phyloP scores from a whole-genome alignment of 1,139 yeast species.

The Nakaseomyces nivariensis region DNA sequence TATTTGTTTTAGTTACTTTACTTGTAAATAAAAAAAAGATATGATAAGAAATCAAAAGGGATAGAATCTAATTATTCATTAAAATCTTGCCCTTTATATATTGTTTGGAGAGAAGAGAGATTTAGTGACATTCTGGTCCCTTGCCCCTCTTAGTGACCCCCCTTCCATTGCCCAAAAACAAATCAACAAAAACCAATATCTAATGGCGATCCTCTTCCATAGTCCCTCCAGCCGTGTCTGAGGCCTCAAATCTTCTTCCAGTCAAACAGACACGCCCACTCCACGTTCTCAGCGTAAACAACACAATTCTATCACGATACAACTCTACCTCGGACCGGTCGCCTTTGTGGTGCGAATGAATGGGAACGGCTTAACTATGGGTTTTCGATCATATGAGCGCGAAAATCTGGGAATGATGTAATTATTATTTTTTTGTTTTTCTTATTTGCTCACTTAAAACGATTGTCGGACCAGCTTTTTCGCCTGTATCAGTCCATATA shows the following conservation, averaged over 20 bases:
- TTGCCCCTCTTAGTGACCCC: no score
- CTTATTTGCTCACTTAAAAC: neutral
- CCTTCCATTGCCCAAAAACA: no score
- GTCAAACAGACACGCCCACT: neutral
- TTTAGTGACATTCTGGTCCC: no score
- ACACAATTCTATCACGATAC: neutral
- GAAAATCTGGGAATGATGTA: conserved; percentile 1
- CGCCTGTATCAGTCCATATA: neutral
- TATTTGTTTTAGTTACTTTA: conserved; percentile 11
- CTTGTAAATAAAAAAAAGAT: conserved; percentile 2
- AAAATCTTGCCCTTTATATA: neutral
- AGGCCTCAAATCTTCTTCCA: neutral
- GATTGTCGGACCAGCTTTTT: neutral
- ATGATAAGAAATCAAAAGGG: neutral
- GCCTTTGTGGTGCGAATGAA: conserved; percentile 1
- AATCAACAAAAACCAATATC: no score
- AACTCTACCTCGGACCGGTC: neutral
- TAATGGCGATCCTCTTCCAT: no score
- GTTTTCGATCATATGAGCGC: neutral
- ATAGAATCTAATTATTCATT: neutral
- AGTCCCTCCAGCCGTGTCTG: neutral
- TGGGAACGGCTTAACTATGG: conserved; percentile 1
- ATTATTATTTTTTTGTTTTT: neutral
- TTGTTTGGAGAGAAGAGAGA: neutral
- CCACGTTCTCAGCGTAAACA: neutral